These are phyloP conservation scores for Beauveria scarabaeidicola DNA, from an alignment of 2,329 filamentous ascomycete genomes.

Conservation along the genomic window DNA sequence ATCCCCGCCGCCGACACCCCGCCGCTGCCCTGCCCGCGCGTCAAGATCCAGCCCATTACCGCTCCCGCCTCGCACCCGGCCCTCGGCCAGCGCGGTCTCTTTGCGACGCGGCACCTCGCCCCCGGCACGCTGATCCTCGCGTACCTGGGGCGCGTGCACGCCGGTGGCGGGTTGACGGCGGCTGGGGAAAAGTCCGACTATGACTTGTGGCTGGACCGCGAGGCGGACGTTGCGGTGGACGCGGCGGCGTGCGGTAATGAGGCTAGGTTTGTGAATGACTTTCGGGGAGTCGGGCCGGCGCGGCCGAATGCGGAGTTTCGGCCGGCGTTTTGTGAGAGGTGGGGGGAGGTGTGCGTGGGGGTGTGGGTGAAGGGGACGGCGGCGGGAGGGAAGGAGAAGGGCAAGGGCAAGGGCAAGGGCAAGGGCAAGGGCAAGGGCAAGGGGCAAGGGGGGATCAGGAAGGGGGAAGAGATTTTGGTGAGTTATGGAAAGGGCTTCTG, in stretches of 20 bases:
- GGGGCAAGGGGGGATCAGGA: constrained; percentile 35
- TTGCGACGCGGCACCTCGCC: constrained; percentile 44
- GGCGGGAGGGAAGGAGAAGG: neutral
- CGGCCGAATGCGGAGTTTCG: constrained; percentile 51
- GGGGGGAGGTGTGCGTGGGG: constrained; percentile 45
- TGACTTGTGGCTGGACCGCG: constrained; percentile 54
- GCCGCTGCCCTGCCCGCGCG: constrained; percentile 39
- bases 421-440: neutral
- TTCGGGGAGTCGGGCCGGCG: constrained; percentile 44
- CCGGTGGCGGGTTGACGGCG: constrained; percentile 20
- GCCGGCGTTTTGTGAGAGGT: constrained; percentile 46
- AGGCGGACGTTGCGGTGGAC: constrained; percentile 50
- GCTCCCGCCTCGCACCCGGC: constrained; percentile 45
- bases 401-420: constrained; percentile 23
- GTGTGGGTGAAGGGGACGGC: constrained; percentile 38
- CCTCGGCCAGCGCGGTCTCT: constrained; percentile 49
- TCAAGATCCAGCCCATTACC: constrained; percentile 46
- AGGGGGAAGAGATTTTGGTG: constrained; percentile 56
- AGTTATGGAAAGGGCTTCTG: constrained; percentile 63
- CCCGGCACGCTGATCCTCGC: constrained; percentile 51
- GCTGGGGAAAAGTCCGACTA: constrained; percentile 41
- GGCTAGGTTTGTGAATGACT: constrained; percentile 60
- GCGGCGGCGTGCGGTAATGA: constrained; percentile 52
- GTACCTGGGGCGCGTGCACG: constrained; percentile 53
- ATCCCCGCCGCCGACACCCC: constrained; percentile 24